phyloP scores from a whole-genome alignment of 1,284 basidiomycete genomes.

The Moesziomyces aphidis region DNA sequence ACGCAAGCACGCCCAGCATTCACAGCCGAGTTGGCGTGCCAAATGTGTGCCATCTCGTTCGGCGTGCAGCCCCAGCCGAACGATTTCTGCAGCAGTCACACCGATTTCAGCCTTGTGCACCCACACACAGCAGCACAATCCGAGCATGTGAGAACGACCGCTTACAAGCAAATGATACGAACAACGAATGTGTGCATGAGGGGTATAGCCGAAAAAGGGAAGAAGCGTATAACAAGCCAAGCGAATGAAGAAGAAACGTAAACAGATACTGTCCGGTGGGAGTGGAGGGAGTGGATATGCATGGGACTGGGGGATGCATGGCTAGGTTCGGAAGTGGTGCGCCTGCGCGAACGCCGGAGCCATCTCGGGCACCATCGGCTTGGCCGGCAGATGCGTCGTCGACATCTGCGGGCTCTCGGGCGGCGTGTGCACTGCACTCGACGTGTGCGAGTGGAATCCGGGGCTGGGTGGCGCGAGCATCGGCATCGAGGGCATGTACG shows the following conservation, averaged over 20 bases:
- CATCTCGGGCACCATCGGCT: conserved; percentile 12
- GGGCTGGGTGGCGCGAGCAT: conserved; percentile 39
- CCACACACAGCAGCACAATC: no score
- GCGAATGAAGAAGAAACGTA: no score
- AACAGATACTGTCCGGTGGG: conserved; percentile 4
- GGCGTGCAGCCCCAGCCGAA: no score
- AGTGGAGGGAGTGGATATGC: neutral
- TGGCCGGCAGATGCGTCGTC: conserved; percentile 6
- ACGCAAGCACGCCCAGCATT: no score
- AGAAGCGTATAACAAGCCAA: no score
- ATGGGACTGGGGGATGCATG: neutral
- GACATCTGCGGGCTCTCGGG: conserved; percentile 34
- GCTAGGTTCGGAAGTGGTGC: neutral
- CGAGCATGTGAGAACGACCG: no score
- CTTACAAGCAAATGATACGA: neutral
- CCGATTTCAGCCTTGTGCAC: no score
- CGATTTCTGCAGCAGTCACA: no score
- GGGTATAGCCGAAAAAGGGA: conserved; percentile 1
- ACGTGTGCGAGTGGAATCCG: conserved; percentile 19
- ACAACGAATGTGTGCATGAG: neutral
- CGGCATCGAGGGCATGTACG: conserved; percentile 25
- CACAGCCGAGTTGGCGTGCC: no score
- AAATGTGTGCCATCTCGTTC: no score
- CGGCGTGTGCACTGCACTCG: conserved; percentile 33
- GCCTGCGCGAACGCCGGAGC: neutral